phyloP scores from a whole-genome alignment of 1,284 basidiomycete species.

The Ustilago loliicola region DNA sequence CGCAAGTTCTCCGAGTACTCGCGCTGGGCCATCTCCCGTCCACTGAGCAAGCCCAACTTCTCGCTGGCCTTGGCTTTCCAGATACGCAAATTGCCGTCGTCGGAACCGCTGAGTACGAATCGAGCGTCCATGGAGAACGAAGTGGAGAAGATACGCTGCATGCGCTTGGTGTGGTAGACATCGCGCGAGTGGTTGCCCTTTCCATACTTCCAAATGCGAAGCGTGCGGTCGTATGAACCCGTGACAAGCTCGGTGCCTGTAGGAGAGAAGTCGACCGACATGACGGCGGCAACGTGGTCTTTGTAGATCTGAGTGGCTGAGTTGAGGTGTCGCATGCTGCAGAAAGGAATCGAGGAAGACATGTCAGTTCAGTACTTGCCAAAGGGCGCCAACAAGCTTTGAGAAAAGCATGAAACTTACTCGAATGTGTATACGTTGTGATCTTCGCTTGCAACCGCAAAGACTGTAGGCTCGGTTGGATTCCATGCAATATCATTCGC shows the following conservation, averaged over 20 bases:
- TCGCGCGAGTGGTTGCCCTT: constrained; percentile 83
- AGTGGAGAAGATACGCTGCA: constrained; percentile 82
- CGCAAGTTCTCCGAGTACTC: constrained; percentile 92
- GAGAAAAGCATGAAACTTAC: not conserved
- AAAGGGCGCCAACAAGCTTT: not conserved
- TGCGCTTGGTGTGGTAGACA: constrained; percentile 97
- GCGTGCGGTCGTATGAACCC: constrained; percentile 94
- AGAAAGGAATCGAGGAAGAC: too few species aligned
- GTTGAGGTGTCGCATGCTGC: constrained; percentile 84
- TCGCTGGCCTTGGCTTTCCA: constrained; percentile 96
- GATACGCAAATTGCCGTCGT: constrained; percentile 95
- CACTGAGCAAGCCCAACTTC: constrained; percentile 89
- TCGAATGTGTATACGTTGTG: constrained; percentile 99
- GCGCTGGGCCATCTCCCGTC: constrained; percentile 90
- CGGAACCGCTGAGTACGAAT: constrained; percentile 92
- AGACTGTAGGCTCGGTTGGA: constrained; percentile 90
- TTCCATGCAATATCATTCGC: constrained; percentile 93
- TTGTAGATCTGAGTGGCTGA: constrained; percentile 95
- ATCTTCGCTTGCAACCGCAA: constrained; percentile 95
- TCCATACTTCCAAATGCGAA: constrained; percentile 92
- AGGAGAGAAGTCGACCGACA: constrained; percentile 75
- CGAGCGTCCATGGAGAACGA: constrained; percentile 88
- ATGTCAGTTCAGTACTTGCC: too few species aligned
- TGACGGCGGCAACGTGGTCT: constrained; percentile 92
- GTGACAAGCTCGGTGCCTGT: constrained; percentile 97